phyloP scores from a whole-genome alignment of 2,329 filamentous ascomycete genomes.

The Talaromyces sp. region DNA sequence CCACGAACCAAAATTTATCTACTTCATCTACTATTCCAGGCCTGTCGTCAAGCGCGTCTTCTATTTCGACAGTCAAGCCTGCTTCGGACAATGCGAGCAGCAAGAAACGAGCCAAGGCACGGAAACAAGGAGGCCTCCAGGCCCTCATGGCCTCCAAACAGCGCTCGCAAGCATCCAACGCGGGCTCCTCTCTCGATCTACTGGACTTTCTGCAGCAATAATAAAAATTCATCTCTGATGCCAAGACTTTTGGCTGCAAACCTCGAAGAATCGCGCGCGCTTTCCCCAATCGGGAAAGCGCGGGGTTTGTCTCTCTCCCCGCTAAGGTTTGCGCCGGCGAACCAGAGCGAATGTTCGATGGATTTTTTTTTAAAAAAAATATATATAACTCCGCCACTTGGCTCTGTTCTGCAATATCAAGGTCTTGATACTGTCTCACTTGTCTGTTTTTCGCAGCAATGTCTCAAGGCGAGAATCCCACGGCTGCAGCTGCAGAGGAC shows the following conservation, averaged over 20 bases:
- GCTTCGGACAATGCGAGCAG: constrained; percentile 40
- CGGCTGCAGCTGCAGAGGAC: constrained; percentile 4
- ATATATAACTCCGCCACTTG: neutral
- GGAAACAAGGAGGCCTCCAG: constrained; percentile 50
- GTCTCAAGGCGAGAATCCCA: constrained; percentile 10
- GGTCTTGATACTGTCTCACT: neutral
- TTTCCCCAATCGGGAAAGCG: constrained; percentile 21
- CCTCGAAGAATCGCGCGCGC: constrained; percentile 14
- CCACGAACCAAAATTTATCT: neutral
- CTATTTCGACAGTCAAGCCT: constrained; percentile 12
- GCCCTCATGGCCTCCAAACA: constrained; percentile 46
- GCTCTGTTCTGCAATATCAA: neutral
- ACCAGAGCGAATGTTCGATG: constrained; percentile 13
- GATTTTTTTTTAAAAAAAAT: constrained; percentile 8
- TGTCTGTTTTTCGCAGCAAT: constrained; percentile 1
- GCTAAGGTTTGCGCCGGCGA: constrained; percentile 9
- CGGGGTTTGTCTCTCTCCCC: constrained; percentile 21
- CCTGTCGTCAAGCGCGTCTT: constrained; percentile 9
- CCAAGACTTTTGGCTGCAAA: constrained; percentile 13
- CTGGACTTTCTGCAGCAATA: constrained; percentile 50
- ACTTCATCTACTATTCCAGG: constrained; percentile 9
- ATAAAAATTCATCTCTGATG: constrained; percentile 9
- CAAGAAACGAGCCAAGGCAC: constrained; percentile 51
- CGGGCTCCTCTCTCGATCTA: constrained; percentile 40
- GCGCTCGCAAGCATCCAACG: constrained; percentile 19